Conservation (phyloP, 1,139 yeast species). For the Yamadazyma trypodendri region DNA sequence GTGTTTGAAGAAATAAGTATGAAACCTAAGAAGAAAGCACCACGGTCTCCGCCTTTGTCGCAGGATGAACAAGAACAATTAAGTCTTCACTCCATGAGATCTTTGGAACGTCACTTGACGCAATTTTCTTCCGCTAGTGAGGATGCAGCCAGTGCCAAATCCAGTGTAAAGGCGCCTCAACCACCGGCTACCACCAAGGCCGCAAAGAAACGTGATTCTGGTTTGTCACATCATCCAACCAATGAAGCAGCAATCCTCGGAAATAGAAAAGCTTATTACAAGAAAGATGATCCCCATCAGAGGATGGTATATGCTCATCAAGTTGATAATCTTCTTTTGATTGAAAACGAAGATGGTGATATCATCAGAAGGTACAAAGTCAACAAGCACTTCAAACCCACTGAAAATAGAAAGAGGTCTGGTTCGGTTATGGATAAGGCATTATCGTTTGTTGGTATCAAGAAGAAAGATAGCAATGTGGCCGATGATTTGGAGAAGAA, state of each 20-base stretch:
- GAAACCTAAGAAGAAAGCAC: constrained; percentile 4
- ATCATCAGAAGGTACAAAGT: constrained; percentile 78
- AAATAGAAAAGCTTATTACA: constrained; percentile 26
- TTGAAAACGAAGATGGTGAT: constrained; percentile 93
- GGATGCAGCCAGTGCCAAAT: neutral
- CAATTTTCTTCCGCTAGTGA: constrained; percentile 27
- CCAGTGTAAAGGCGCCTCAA: neutral
- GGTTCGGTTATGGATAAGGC: constrained; percentile 43
- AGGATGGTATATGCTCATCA: constrained; percentile 46
- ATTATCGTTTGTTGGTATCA: constrained; percentile 52
- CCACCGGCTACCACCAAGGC: constrained; percentile 6
- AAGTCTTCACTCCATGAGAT: constrained; percentile 43
- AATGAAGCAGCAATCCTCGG: constrained; percentile 8
- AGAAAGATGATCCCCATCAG: constrained; percentile 30
- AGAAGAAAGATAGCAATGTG: constrained; percentile 17
- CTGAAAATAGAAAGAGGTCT: constrained; percentile 23
- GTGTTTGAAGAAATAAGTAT: constrained; percentile 47
- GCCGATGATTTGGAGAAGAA: constrained; percentile 14
- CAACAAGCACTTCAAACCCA: constrained; percentile 45
- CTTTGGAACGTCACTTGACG: constrained; percentile 37
- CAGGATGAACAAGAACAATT: constrained; percentile 10
- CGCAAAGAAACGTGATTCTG: neutral
- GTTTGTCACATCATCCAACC: constrained; percentile 3
- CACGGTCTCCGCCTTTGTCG: no score
- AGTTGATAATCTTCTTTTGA: constrained; percentile 68